These are phyloP conservation scores for Leccinum fibrillosum DNA, from an alignment of 768 basidiomycete genomes.

Conservation along the genomic window DNA sequence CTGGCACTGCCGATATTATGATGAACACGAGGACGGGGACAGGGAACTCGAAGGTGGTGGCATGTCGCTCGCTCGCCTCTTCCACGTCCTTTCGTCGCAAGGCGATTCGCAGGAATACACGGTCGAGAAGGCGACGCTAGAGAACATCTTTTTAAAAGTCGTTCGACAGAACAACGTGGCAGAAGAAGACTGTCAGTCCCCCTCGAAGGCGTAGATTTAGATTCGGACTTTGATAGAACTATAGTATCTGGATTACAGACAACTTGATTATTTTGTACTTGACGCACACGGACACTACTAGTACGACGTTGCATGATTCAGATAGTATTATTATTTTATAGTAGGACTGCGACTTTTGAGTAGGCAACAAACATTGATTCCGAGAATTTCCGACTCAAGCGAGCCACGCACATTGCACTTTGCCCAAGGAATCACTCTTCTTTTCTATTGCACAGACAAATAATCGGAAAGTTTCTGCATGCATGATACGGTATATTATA, in stretches of 20 bases:
- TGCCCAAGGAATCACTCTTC: neutral
- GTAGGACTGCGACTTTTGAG: too few relatives aligned
- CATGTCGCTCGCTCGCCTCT: constrained; percentile 56
- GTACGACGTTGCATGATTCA: too few relatives aligned
- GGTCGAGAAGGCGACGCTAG: constrained; percentile 65
- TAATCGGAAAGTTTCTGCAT: neutral
- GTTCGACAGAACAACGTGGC: constrained; percentile 57
- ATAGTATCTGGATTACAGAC: too few relatives aligned
- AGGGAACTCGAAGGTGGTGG: neutral
- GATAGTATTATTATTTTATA: too few relatives aligned
- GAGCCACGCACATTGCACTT: constrained; percentile 15
- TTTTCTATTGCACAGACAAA: neutral
- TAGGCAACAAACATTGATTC: too few relatives aligned
- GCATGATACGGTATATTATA: constrained; percentile 4
- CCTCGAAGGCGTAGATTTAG: constrained; percentile 6
- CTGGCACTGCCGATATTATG: too few relatives aligned
- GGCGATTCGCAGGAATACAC: constrained; percentile 63
- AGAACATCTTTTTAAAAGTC: constrained; percentile 72
- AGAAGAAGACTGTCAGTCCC: constrained; percentile 38
- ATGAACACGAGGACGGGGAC: too few relatives aligned
- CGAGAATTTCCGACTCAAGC: too few relatives aligned
- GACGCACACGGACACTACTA: too few relatives aligned
- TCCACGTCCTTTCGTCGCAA: constrained; percentile 49
- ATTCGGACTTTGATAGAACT: neutral
- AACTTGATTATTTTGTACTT: neutral